A percentile compares a stretch with the other conserved stretches of the same genome.
phyloP scores from a whole-genome alignment of 345 rosid genomes.

The Eucalyptus dawsonii region DNA sequence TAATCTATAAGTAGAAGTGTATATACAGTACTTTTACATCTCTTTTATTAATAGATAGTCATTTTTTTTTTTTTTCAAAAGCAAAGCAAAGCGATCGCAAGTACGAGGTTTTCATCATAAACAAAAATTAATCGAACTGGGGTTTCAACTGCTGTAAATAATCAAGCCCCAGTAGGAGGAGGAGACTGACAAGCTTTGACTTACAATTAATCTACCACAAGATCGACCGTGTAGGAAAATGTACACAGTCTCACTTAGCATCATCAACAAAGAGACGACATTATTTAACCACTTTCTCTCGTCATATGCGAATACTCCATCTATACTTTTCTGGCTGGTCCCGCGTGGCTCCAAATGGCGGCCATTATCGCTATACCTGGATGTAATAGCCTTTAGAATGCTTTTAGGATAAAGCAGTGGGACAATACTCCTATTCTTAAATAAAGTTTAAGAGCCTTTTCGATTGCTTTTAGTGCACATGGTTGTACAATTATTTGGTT shows the following conservation, averaged over 20 bases:
- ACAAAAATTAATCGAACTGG: neutral
- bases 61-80: neutral
- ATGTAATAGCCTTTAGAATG: neutral
- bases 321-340: neutral
- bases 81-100: neutral
- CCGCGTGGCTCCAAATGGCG: neutral
- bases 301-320: neutral
- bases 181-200: no score
- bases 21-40: neutral
- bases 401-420: neutral
- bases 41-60: neutral
- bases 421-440: neutral
- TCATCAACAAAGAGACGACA: neutral
- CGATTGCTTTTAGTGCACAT: neutral
- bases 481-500: neutral
- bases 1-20: neutral
- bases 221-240: neutral
- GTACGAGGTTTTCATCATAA: neutral
- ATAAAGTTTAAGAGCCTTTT: neutral
- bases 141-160: neutral
- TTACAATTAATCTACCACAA: neutral
- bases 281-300: neutral
- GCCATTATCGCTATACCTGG: neutral
- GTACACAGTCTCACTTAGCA: neutral
- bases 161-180: neutral